Evolutionary conservation across 495 filamentous ascomycete species (phyloP).

Genomic region (Penicillium chermesinum): DNA sequence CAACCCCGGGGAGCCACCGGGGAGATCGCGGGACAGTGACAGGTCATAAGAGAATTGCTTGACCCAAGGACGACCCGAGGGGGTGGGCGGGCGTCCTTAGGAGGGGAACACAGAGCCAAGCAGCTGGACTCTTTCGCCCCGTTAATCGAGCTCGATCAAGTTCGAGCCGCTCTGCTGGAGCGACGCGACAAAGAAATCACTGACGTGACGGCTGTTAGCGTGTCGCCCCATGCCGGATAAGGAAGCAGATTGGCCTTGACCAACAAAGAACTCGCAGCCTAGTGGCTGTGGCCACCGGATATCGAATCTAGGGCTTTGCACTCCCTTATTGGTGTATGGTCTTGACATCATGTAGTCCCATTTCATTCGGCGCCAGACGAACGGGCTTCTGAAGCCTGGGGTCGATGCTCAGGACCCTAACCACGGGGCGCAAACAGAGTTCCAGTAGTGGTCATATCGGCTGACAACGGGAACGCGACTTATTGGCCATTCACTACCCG

Average conservation of each 20-base stretch:
- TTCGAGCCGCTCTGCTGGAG: background rate
- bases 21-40: conserved; percentile 17
- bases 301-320: background rate
- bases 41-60: conserved; percentile 1
- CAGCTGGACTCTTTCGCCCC: background rate
- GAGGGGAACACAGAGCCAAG: background rate
- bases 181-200: conserved; percentile 16
- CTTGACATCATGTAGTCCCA: background rate
- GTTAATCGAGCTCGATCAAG: too few relatives aligned
- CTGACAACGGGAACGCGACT: too few relatives aligned
- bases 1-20: conserved; percentile 5
- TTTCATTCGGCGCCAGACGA: background rate
- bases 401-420: too few relatives aligned
- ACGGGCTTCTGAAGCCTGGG: too few relatives aligned
- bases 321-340: conserved; percentile 1
- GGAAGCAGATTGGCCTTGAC: background rate
- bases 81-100: conserved; percentile 9
- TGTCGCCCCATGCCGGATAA: conserved; percentile 5
- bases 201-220: background rate
- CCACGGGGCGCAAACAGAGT: too few relatives aligned
- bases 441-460: too few relatives aligned
- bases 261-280: conserved; percentile 5
- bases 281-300: background rate
- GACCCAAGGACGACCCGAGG: conserved; percentile 10
- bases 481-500: too few relatives aligned